Evolutionary conservation across 768 basidiomycete genomes (phyloP), one percentile per base, ranked within the genome.

Genomic region (Boletus pseudo-olivaceus): DNA sequence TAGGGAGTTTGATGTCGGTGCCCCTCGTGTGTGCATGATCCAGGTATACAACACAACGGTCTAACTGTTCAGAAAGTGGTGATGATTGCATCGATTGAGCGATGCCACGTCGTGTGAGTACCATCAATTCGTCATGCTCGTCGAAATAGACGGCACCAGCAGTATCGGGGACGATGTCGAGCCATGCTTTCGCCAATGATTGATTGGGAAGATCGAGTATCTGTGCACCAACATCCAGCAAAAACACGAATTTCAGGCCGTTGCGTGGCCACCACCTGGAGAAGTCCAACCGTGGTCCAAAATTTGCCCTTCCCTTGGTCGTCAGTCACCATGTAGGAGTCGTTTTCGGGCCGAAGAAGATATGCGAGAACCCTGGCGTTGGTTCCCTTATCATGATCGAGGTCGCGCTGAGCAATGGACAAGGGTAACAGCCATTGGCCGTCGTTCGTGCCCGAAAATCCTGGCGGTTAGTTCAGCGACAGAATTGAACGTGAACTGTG

Each of bases 401-500:
- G 72, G 49, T 78, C 76, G 14, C 30, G 42, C 14, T 65, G 64
- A 4, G 35, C 41, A 19, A 62, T 67, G 23, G 23, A 23, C 23
- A 19, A 52, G 56, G 65, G 65, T 15, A 66, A 38, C 5, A 66
- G 37, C 47, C 62, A 64, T n/a, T 66, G 69, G 27, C 74, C 73
- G 53, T 82, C 82, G 46, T 82, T 83, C 1, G 82, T 83, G 8
- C 81, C 82, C 47, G 79, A 82, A 57, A 83, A 83, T 0, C 64
- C 58, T 59, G 2, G n/a, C 14, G 17, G 2, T 23, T 7, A 1
- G 2, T 23, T 42, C 3, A 10, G 17, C 3, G 12, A 26, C 19
- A 4, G 8, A 20, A 3, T 23, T 23, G 23, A 23, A 23, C 23
- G n/a, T 3, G 0, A 14, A 20, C 23, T 7, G n/a, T n/a, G n/a